Base-by-base conservation (phyloP, 2,329 filamentous ascomycete species). In the Sclerotinia subarctica region DNA sequence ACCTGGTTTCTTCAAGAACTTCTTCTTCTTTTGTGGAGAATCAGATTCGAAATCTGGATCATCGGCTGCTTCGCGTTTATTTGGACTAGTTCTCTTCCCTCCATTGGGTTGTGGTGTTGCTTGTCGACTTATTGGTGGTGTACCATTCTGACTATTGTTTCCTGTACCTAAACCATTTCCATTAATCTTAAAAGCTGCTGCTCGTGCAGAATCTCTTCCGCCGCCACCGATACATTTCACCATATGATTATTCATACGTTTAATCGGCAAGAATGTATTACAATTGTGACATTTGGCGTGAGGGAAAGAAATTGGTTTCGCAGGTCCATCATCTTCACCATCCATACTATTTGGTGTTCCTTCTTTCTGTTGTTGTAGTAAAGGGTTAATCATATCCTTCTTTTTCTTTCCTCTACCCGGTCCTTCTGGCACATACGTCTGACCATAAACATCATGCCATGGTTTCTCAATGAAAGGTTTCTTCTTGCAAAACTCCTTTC, bases 401-500 rank as follows among this genome's bases (percentile, higher is more conserved):
- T 90, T 93, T 82, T 91, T 91, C 81, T 91, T 91, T 80, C 91
- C 91, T 81, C 91, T 90, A 69, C 90, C 90, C 69, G 90, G 85
- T 19, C 88, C 88, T 29, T 90, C 89, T 24, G 88, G 88, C 19
- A 91, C 88, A 85, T 91, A 94, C 38, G 90, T 91, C 78, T 93
- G 92, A 63, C 90, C 91, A 78, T 93, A 93, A 72, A 94, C 92
- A 78, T 94, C 91, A 79, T 88, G 90, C 69, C 90, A 90, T 2
- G 87, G 83, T 77, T 91, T 89, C 73, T 91, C 87, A 70, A 92
- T 90, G 81, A 90, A 94, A 0, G 91, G 90, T 70, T 90, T 88
- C 72, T 88, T 88, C 79, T 91, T 92, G 84, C 91, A 94, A 82
- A 93, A 94, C 72, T 89, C 86, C 72, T 88, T 82, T 71, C 84